Percentiles rank a stretch among this genome's conserved stretches.
phyloP scores from a whole-genome alignment of 176 grass and related monocot genomes.

The Hordeum vulgare region MorexV3_pseudomolecules_assembly NC_058523.1:415515455-415515954 shows the following conservation, averaged over 20 bases:
- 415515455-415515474: neutral
- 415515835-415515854: neutral
- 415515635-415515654: neutral
- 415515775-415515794: constrained; percentile 91
- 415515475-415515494: neutral
- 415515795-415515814: constrained; percentile 62
- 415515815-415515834: constrained; percentile 5
- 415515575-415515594: neutral
- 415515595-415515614: neutral
- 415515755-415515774: constrained; percentile 98
- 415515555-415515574: neutral
- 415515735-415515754: constrained; percentile 82
- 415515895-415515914: too few relatives aligned
- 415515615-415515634: neutral
- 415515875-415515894: too few relatives aligned
- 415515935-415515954: too few relatives aligned
- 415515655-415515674: neutral
- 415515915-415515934: too few relatives aligned
- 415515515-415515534: neutral
- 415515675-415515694: neutral
- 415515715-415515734: constrained; percentile 78
- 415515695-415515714: neutral
- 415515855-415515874: too few relatives aligned
- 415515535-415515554: neutral
- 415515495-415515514: neutral